Conservation (phyloP, 148 eudicot species). For the Silene uniflora region DNA sequence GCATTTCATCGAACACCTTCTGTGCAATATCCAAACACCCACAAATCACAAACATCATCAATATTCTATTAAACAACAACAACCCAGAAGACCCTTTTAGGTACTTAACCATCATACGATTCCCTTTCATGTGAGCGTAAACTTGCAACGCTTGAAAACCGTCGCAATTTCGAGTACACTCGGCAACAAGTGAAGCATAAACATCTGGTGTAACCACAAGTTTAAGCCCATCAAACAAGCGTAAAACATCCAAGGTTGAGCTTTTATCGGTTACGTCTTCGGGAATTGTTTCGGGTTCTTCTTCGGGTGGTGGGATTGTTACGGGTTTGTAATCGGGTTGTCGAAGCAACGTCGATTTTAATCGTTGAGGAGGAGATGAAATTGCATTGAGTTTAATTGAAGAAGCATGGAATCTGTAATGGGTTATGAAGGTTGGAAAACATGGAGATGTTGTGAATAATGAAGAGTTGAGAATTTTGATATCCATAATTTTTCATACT, state of each 20-base stretch:
- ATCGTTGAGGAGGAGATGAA: neutral
- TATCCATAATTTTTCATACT: slow-evolving; percentile 12
- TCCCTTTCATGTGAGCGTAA: slow-evolving; percentile 39
- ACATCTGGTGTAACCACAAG: slow-evolving; percentile 44
- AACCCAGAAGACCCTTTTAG: slow-evolving; percentile 29
- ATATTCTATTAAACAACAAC: slow-evolving; percentile 39
- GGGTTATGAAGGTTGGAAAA: neutral
- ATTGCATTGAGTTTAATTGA: neutral
- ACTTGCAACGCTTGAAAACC: slow-evolving; percentile 31
- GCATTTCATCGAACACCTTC: slow-evolving; percentile 65
- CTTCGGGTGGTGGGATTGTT: neutral
- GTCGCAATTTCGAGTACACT: slow-evolving; percentile 45
- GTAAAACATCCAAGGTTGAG: slow-evolving; percentile 44
- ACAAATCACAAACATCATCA: slow-evolving; percentile 49
- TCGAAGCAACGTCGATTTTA: slow-evolving; percentile 2
- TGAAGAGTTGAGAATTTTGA: neutral
- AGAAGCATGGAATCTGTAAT: neutral
- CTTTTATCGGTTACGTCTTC: neutral
- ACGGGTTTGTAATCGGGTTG: slow-evolving; percentile 7
- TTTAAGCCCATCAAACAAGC: slow-evolving; percentile 55
- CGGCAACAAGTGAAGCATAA: slow-evolving; percentile 56
- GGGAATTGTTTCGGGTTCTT: neutral
- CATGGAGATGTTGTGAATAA: neutral
- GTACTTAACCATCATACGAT: slow-evolving; percentile 28
- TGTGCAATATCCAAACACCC: slow-evolving; percentile 48